Percentiles rank a stretch among this genome's conserved stretches.
These are phyloP conservation scores for Boletus reticuloceps DNA, from an alignment of 768 basidiomycete species.

Conservation along the genomic window DNA sequence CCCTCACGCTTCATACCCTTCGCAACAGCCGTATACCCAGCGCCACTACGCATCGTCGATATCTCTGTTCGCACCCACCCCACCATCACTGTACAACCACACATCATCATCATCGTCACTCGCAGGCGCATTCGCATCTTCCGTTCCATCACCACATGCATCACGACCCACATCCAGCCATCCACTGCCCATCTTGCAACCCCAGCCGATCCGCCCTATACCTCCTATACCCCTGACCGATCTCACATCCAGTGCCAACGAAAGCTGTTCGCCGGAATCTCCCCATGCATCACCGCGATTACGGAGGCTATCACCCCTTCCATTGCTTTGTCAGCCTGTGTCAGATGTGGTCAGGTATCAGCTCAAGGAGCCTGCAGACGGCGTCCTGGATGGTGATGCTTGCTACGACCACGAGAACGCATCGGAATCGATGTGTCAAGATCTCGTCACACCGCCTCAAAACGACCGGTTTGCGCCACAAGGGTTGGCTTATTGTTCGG, in stretches of 20 bases:
- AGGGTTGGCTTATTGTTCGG: constrained; percentile 14
- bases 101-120: constrained; percentile 21
- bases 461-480: constrained; percentile 17
- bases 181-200: constrained; percentile 30
- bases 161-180: constrained; percentile 10
- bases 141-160: constrained; percentile 10
- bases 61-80: constrained; percentile 17
- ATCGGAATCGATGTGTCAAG: constrained; percentile 19
- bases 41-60: constrained; percentile 17
- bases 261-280: constrained; percentile 1
- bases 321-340: constrained; percentile 33
- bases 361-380: constrained; percentile 13
- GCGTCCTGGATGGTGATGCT: neutral
- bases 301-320: constrained; percentile 27
- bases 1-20: constrained; percentile 17
- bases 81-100: constrained; percentile 21
- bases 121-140: constrained; percentile 25
- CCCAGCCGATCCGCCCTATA: constrained; percentile 34
- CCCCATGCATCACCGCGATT: constrained; percentile 1
- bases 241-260: constrained; percentile 23
- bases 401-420: constrained; percentile 12
- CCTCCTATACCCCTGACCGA: constrained; percentile 33
- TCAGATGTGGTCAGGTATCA: constrained; percentile 33
- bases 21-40: constrained; percentile 24
- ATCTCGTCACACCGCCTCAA: constrained; percentile 10